Evolutionary conservation across 371 early-diverging fungal species (phyloP).

Genomic region (Syncephalastrum monosporum): DNA sequence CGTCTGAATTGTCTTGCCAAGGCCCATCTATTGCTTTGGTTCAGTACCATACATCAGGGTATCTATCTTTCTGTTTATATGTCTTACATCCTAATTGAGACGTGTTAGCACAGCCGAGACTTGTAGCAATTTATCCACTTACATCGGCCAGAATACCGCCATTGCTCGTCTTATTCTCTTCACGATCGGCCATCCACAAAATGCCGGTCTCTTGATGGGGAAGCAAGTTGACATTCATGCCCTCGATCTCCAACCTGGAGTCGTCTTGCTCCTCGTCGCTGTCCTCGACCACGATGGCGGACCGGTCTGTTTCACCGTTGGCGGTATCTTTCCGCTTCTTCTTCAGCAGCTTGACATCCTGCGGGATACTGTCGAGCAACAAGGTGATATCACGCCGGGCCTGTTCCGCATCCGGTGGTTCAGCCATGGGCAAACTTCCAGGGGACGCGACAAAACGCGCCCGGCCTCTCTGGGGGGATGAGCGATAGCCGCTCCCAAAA

Average conservation of each 20-base stretch:
- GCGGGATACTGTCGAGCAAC: constrained; percentile 41
- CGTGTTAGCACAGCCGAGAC: neutral
- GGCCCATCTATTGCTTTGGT: constrained; percentile 60
- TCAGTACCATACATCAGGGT: neutral
- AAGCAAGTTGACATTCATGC: constrained; percentile 32
- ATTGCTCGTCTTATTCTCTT: constrained; percentile 37
- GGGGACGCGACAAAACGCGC: too few species aligned
- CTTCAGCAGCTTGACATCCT: constrained; percentile 8
- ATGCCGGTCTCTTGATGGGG: constrained; percentile 44
- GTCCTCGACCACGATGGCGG: neutral
- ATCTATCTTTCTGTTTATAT: neutral
- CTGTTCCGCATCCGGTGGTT: constrained; percentile 11
- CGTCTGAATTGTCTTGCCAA: constrained; percentile 90
- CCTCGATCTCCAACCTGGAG: constrained; percentile 21
- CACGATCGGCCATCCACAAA: constrained; percentile 49
- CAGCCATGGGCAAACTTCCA: neutral
- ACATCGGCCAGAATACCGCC: constrained; percentile 84
- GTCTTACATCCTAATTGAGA: constrained; percentile 26
- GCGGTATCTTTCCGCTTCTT: too few species aligned
- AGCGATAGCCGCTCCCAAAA: neutral
- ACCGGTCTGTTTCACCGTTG: neutral
- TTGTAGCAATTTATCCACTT: constrained; percentile 13
- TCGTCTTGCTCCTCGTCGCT: constrained; percentile 7
- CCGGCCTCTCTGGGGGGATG: neutral
- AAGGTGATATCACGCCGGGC: constrained; percentile 34